Evolutionary conservation across 2,329 filamentous ascomycete genomes (phyloP).

Genomic region (Ophiostoma himal-ulmi): DNA sequence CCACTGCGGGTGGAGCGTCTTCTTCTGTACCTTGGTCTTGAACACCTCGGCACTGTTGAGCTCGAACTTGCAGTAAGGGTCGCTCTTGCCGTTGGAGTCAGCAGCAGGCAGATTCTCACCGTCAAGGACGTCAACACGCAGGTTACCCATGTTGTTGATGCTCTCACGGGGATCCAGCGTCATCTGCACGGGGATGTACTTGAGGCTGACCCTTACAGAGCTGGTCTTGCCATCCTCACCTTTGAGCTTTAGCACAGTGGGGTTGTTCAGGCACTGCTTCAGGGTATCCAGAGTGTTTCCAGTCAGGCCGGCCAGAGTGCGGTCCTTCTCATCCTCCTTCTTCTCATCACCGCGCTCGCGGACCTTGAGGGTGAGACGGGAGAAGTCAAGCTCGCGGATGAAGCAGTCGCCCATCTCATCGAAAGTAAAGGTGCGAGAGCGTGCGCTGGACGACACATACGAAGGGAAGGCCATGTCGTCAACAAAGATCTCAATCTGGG

Average conservation of each 20-base stretch:
- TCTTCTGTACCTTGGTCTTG: slow-evolving; percentile 96
- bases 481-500: slow-evolving; percentile 80
- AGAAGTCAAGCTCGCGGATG: slow-evolving; percentile 95
- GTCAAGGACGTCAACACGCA: slow-evolving; percentile 89
- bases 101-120: slow-evolving; percentile 83
- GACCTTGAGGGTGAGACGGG: slow-evolving; percentile 80
- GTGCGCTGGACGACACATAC: slow-evolving; percentile 73
- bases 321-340: slow-evolving; percentile 62
- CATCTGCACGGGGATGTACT: slow-evolving; percentile 94
- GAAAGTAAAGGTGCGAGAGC: slow-evolving; percentile 63
- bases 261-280: slow-evolving; percentile 86
- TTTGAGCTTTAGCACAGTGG: slow-evolving; percentile 73
- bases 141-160: slow-evolving; percentile 96
- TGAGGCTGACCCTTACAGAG: slow-evolving; percentile 84
- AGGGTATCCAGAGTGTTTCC: slow-evolving; percentile 83
- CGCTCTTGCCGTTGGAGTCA: slow-evolving; percentile 92
- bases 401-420: slow-evolving; percentile 94
- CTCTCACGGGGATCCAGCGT: slow-evolving; percentile 87
- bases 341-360: slow-evolving; percentile 68
- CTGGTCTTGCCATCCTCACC: slow-evolving; percentile 69
- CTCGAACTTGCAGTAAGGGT: slow-evolving; percentile 93
- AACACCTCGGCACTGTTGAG: slow-evolving; percentile 83
- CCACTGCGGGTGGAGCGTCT: slow-evolving; percentile 90
- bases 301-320: slow-evolving; percentile 69
- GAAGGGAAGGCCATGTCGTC: slow-evolving; percentile 93